Evolutionary conservation across 306 rosid species (phyloP).

Genomic region (Begonia fuchsioides): DNA sequence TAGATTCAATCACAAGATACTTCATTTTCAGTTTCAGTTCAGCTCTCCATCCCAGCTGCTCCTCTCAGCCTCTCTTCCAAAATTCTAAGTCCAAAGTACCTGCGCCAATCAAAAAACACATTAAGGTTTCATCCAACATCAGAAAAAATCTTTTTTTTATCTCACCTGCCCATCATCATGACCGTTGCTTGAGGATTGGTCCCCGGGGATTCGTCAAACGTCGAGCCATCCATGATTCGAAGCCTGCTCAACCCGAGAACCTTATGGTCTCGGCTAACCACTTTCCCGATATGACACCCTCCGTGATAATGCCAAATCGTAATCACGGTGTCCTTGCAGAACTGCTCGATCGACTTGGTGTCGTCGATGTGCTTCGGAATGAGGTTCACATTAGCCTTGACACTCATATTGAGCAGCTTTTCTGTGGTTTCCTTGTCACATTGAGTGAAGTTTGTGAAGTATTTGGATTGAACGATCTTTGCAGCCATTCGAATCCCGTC

Average conservation of each 20-base stretch:
- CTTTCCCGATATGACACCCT: slow-evolving; percentile 80
- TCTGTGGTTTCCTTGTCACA: slow-evolving; percentile 33
- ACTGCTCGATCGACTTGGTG: slow-evolving; percentile 65
- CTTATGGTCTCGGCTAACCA: slow-evolving; percentile 38
- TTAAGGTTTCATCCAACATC: not conserved
- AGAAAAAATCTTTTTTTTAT: not conserved
- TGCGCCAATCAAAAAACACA: slow-evolving; percentile 17
- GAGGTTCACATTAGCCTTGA: slow-evolving; percentile 74
- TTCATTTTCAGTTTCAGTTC: too few species aligned
- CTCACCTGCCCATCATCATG: slow-evolving; percentile 96
- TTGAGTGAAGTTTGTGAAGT: slow-evolving; percentile 52
- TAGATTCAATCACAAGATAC: too few species aligned
- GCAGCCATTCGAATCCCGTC: slow-evolving; percentile 52
- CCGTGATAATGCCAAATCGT: slow-evolving; percentile 99
- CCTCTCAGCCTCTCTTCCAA: slow-evolving; percentile 53
- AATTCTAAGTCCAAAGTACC: slow-evolving; percentile 93
- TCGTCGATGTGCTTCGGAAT: slow-evolving; percentile 60
- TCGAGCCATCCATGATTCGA: slow-evolving; percentile 73
- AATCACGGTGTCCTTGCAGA: slow-evolving; percentile 86
- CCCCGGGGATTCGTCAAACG: slow-evolving; percentile 67
- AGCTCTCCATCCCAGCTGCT: slow-evolving; percentile 40
- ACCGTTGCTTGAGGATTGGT: slow-evolving; percentile 96
- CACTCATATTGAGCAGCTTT: slow-evolving; percentile 54
- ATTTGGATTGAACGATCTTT: slow-evolving; percentile 47
- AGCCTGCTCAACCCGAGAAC: slow-evolving; percentile 68